Evolutionary conservation across 1,284 basidiomycete species (phyloP).

Genomic region (Pyrrhoderma lamaoense): DNA sequence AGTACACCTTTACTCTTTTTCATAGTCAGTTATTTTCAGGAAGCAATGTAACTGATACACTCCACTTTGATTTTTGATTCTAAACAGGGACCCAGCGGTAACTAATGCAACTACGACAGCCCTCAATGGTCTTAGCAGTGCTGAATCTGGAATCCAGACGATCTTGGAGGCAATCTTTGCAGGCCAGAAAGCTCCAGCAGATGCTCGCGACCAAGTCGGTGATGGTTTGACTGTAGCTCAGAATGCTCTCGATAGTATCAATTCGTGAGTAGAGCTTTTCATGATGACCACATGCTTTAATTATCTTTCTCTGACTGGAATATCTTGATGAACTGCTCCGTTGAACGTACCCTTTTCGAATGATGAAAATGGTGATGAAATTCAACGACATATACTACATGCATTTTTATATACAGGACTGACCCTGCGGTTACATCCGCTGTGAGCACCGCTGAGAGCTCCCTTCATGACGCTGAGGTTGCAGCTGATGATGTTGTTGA

Average conservation of each 20-base stretch:
- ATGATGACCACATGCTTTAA: too few relatives aligned
- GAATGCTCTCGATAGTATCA: conserved; percentile 27
- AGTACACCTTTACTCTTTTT: too few relatives aligned
- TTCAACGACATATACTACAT: background rate
- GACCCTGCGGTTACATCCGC: conserved; percentile 17
- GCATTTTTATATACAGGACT: conserved; percentile 13
- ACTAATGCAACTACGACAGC: conserved; percentile 25
- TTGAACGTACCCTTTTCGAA: too few relatives aligned
- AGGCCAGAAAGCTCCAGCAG: conserved; percentile 30
- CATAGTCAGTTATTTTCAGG: conserved; percentile 3
- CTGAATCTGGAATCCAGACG: conserved; percentile 28
- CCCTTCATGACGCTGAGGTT: conserved; percentile 18
- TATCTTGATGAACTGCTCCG: too few relatives aligned
- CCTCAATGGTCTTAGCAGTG: conserved; percentile 25
- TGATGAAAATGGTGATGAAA: too few relatives aligned
- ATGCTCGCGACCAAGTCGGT: conserved; percentile 29
- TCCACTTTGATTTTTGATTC: too few relatives aligned
- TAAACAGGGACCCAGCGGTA: conserved; percentile 25
- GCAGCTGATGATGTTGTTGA: conserved; percentile 24
- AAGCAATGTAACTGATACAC: too few relatives aligned
- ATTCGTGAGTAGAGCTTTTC: conserved; percentile 29
- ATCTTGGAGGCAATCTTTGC: conserved; percentile 31
- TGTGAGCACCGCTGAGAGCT: conserved; percentile 20
- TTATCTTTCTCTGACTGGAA: too few relatives aligned
- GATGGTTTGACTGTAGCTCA: conserved; percentile 28